Evolutionary conservation across 306 rosid genomes (phyloP), one percentile per base, ranked within the genome.

Genomic region (Fragaria ananassa): DNA sequence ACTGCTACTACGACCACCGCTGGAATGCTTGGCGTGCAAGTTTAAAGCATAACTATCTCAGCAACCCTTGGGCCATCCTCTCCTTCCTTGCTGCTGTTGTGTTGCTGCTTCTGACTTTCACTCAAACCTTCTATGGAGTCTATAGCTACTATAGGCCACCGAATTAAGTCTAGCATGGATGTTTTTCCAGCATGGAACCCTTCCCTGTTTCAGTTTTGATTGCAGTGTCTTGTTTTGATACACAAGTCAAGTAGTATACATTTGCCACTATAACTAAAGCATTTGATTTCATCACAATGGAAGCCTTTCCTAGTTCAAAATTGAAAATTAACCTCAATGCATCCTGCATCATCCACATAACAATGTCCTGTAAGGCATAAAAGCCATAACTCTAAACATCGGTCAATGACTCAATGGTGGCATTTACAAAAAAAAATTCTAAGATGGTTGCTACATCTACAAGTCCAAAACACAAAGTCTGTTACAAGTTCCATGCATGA

Each of bases 21-120:
- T 94, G 96, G 96, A 94, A 94, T 76, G 74, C 97, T 54, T 94
- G 97, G 96, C 80, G 89, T 31, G 98, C 96, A 12, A 87, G 89
- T 62, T 84, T 94, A 45, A 89, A 82, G 68, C 97, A 91, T 69
- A 91, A 88, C 53, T 91, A 94, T 79, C 91, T 91, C 78, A 77
- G 85, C 65, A 92, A 89, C 80, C 98, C 98, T 41, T 90, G 96
- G 97, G 96, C 97, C 6, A 87, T 90, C 50, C 74, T 94, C 66
- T 94, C 98, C 19, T 85, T 94, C 25, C 53, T 91, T 78, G 97
- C 97, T 18, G 97, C 96, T 41, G 86, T 89, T 1, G 89, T 94
- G 17, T 80, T 94, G 84, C 69, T 91, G 89, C 70, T 89, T 42
- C 86, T 90, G 42, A 91, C 97, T 74, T 83, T 89, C 71, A 84